Evolutionary conservation across 345 rosid genomes (phyloP).

Genomic region (Eucalyptus sp.): DNA sequence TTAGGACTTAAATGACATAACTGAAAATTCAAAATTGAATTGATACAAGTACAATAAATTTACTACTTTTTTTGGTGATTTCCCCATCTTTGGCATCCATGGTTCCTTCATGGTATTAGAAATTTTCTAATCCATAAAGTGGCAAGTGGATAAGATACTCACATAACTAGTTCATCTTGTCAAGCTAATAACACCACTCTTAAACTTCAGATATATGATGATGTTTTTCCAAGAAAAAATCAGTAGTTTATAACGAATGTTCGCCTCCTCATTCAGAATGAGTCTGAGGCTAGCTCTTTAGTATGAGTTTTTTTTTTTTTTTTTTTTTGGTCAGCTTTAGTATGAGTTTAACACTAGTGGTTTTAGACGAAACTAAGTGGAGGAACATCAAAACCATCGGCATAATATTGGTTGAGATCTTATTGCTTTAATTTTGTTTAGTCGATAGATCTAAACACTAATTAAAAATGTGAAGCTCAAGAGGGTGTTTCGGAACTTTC

Average conservation of each 20-base stretch:
- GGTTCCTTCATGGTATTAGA: background rate
- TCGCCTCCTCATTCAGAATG: background rate
- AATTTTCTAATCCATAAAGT: no score
- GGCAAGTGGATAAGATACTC: background rate
- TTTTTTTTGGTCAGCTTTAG: no score
- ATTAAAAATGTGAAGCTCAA: background rate
- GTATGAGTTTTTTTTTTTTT: background rate
- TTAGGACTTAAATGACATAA: no score
- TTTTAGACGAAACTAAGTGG: background rate
- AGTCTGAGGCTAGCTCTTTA: background rate
- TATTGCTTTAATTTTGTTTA: background rate
- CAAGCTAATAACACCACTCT: background rate
- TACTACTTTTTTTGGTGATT: no score
- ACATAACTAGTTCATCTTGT: background rate
- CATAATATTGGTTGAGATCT: background rate
- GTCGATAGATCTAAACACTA: background rate
- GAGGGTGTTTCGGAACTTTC: background rate
- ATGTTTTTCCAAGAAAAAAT: background rate
- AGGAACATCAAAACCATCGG: background rate
- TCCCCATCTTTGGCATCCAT: no score
- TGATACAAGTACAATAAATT: rapidly evolving
- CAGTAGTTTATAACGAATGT: background rate
- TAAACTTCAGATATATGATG: background rate
- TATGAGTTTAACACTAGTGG: background rate
- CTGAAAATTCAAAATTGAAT: rapidly evolving